Base-by-base conservation (phyloP, 2,329 filamentous ascomycete genomes). In the Mycocentrospora acerina region DNA sequence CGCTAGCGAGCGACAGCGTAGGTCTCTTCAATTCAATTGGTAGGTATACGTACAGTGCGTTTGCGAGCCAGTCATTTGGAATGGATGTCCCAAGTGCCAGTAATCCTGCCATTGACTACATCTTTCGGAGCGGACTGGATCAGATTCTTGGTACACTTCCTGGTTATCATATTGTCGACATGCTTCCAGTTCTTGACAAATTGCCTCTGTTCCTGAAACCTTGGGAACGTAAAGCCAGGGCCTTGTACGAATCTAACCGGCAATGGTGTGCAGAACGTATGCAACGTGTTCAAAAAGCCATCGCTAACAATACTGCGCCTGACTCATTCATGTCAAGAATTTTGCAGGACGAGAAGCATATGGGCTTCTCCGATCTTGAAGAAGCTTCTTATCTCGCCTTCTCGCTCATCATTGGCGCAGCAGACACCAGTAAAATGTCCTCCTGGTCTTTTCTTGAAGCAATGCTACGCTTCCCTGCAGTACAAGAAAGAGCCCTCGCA, bases 391-490 rank as follows among this genome's bases (percentile, higher is more conserved):
- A 44, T 17, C 31, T 45, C 7, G 42, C 42, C n/a, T 26, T 45
- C 7, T 41, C 38, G 42, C 37, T 45, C 24, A 45, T 45, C n/a
- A 42, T 42, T 3, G 42, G 37, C 24, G 38, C 38, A 12, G 42
- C 38, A 33, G 35, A 42, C 11, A 45, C 38, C 7, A 35, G 29
- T 7, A 45, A 41, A 16, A 45, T 39, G 37, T 72, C 6, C 35
- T 51, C n/a, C 43, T 40, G 1, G 77, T 79, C 50, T 8, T 58
- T 57, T 24, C 35, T 55, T 6, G 42, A 46, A 32, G 77, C 76
- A 5, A 76, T 79, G 73, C 70, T 70, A 31, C 69, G 71, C 9
- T 74, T 71, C 2, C 74, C 73, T 0, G 66, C 74, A 10, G 66
- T 75, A 10, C 66, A 76, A 38, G 40, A 48, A 3, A 71, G 68